Evolutionary conservation across 495 filamentous ascomycete genomes (phyloP), one percentile per base, ranked within the genome.

Genomic region (Penicillium egyptiacum): DNA sequence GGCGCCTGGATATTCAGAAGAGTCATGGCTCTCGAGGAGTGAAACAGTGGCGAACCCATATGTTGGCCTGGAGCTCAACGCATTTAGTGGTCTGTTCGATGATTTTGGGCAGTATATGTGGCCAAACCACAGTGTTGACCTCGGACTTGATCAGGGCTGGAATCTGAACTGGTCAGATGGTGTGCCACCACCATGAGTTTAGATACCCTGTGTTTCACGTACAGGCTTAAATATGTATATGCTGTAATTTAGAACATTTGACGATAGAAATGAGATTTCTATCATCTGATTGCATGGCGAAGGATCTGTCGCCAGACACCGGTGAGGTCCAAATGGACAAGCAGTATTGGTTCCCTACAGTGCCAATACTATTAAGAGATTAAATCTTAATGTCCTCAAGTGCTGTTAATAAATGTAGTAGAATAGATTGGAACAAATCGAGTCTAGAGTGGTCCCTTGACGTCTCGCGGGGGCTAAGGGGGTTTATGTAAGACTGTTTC

Each of bases 131-230:
- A 59, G 60, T 46, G 39, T 73, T 22, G 71, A 74, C 49, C 48
- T 74, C 9, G 73, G 73, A 37, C 53, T 76, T 14, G 73, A 75
- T 42, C 66, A 73, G 47, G 74, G 74, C 37, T 76, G 73, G 74
- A 70, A 69, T 49, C 56, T 74, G 61, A 67, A 74, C 41, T 74
- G 74, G 71, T 63, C 60, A 42, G 66, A 71, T 63, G 56, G 48
- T 40, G 30, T 51, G 33, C 50, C 52, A 12, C 43, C 53, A 20
- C 37, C 43, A 8, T 40, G 16, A 41, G 28, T 41, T 5, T 30
- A 23, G 23, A 52, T 8, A 9, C 7, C 50, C 19, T 50, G 3
- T 39, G 35, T 7, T 39, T 39, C 9, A 39, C n/a, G 17, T 39
- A 8, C 2, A 17, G 16, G 8, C 35, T 39, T 2, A n/a, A 39